Percentiles rank a stretch among this genome's conserved stretches.
phyloP scores from a whole-genome alignment of 75 land plant species.

The Adiantum capillusveneris region DNA sequence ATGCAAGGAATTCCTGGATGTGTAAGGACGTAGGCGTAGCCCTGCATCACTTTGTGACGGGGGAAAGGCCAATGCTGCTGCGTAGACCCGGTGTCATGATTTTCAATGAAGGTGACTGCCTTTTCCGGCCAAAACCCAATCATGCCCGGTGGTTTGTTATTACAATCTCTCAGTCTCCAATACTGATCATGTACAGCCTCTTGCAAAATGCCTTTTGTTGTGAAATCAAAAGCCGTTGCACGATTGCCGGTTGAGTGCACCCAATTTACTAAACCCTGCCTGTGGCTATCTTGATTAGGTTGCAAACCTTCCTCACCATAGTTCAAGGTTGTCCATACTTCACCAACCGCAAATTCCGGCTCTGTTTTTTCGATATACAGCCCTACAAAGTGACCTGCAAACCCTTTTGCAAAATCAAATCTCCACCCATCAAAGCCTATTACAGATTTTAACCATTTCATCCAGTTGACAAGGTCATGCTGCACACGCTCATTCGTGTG shows the following conservation, averaged over 20 bases:
- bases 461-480: constrained; percentile 51
- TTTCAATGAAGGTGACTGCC: constrained; percentile 79
- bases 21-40: constrained; percentile 64
- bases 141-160: constrained; percentile 56
- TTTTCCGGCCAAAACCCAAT: constrained; percentile 59
- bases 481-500: constrained; percentile 64
- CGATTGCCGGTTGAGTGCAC: constrained; percentile 31
- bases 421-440: constrained; percentile 78
- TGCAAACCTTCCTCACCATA: constrained; percentile 38
- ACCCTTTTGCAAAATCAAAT: constrained; percentile 75
- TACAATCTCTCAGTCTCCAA: constrained; percentile 52
- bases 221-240: constrained; percentile 67
- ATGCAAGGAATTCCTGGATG: constrained; percentile 69
- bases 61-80: constrained; percentile 70
- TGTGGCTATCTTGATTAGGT: constrained; percentile 47
- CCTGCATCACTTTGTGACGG: constrained; percentile 47
- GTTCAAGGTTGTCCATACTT: constrained; percentile 48
- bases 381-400: constrained; percentile 35
- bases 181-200: constrained; percentile 55
- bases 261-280: constrained; percentile 51
- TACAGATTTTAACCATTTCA: constrained; percentile 56
- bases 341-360: constrained; percentile 56
- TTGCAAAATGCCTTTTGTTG: constrained; percentile 77
- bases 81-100: constrained; percentile 75
- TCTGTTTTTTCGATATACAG: constrained; percentile 32